Conservation (phyloP, 805 yeast species). For the Naumovozyma dairenensis region DNA sequence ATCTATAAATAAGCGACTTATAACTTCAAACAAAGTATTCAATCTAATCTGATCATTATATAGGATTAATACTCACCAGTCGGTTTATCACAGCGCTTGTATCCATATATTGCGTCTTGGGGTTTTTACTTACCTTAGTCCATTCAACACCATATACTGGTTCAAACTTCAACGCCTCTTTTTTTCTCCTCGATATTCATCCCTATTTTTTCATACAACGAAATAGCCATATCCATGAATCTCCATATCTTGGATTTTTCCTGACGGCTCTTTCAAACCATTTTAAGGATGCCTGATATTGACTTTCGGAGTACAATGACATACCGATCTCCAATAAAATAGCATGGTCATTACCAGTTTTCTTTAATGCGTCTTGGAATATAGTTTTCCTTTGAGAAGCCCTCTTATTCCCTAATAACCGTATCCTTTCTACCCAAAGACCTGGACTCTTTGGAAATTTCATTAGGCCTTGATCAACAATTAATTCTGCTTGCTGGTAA, state of each 20-base stretch:
- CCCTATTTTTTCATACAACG: conserved; percentile 32
- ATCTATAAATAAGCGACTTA: too few species aligned
- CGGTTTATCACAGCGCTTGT: too few species aligned
- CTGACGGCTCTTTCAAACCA: conserved; percentile 67
- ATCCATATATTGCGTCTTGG: conserved; percentile 35
- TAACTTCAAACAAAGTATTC: too few species aligned
- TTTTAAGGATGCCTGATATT: conserved; percentile 48
- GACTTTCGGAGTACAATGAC: conserved; percentile 57
- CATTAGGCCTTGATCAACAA: conserved; percentile 50
- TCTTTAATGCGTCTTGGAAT: conserved; percentile 61
- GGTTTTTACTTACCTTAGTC: conserved; percentile 42
- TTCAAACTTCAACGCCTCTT: conserved; percentile 34
- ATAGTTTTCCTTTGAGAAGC: conserved; percentile 45
- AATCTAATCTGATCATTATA: too few species aligned
- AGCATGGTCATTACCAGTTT: conserved; percentile 48
- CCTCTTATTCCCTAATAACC: conserved; percentile 30
- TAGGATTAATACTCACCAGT: too few species aligned
- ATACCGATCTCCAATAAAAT: conserved; percentile 58
- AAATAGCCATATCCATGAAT: conserved; percentile 62
- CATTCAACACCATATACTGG: conserved; percentile 58
- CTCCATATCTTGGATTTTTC: conserved; percentile 56
- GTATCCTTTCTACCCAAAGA: conserved; percentile 59
- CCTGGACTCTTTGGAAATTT: conserved; percentile 46
- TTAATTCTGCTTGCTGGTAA: conserved; percentile 39
- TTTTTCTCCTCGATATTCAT: conserved; percentile 2